Base-by-base conservation (phyloP, 139 green algal species). In the Chlamydomonas applanata region DNA sequence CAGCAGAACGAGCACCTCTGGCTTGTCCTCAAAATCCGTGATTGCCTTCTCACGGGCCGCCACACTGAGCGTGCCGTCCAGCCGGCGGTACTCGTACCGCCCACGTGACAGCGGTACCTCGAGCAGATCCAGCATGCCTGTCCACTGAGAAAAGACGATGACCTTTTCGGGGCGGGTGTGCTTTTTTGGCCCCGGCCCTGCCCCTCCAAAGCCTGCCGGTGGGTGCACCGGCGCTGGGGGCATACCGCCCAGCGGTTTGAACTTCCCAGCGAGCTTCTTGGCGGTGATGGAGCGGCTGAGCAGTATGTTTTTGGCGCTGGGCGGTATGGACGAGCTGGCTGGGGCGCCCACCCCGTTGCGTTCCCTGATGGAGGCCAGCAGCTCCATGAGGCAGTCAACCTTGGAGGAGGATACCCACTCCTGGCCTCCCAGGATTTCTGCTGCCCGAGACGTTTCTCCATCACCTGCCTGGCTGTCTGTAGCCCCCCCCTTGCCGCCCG, bases 121-220 rank as follows among this genome's bases (percentile, higher is more conserved):
- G 57, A 97, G 54, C 59, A 98, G 81, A 74, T 98, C 90, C 35
- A 98, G 76, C 91, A 98, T 96, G 75, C 75, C 63, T 1, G 91
- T 98, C 92, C 93, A 98, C 84, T 98, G 94, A 62, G 76, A 91
- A 85, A 98, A 98, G 24, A 98, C 90, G 24, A 98, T 88, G 7
- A 92, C 87, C 76, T 97, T 96, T 36, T 89, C 82, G 17, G 69
- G 77, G 52, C 60, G 45, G 22, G 40, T 24, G 34, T 19, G 64
- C 34, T 54, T 75, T 46, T 76, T 59, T 40, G 75, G 76, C n/a
- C 74, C 53, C 25, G 22, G 66, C 69, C 19, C 24, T 17, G 66
- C 17, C 25, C 33, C 29, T 25, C 19, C 27, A 57, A 57, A n/a
- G 49, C 16, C 16, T 63, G 54, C 24, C 4, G 54, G 13, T 16